Evolutionary conservation across 139 green algal species (phyloP).

Genomic region (Chlamydomonas sphaeroides): DNA sequence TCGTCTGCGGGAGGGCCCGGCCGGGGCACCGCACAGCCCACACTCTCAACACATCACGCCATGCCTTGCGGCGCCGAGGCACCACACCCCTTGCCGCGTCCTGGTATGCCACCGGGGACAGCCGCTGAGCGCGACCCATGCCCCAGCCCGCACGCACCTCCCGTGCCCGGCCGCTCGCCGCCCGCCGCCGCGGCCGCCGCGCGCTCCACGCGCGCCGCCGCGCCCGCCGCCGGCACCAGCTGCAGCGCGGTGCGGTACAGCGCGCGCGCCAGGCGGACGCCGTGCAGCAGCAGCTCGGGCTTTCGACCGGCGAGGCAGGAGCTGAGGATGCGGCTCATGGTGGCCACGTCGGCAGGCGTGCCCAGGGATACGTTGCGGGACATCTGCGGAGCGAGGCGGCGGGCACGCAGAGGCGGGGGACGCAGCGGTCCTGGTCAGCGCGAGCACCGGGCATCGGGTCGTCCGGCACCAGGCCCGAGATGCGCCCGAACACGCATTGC

Average conservation of each 20-base stretch:
- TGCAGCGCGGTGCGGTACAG: neutral
- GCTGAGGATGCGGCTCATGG: neutral
- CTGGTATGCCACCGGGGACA: no score
- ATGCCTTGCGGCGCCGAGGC: no score
- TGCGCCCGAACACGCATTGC: no score
- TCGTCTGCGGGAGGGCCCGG: neutral
- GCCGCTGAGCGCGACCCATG: no score
- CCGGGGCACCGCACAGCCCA: neutral
- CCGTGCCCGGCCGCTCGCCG: constrained; percentile 9
- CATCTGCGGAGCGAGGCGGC: constrained; percentile 11
- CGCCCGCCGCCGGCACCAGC: neutral
- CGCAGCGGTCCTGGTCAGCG: no score
- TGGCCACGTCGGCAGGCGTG: constrained; percentile 18
- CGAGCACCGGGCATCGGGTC: no score
- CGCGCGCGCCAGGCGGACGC: constrained; percentile 13
- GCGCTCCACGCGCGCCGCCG: neutral
- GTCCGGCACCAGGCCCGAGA: no score
- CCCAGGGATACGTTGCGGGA: constrained; percentile 15
- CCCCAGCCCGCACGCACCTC: no score
- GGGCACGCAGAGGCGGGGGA: no score
- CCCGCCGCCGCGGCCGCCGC: neutral
- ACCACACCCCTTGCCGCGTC: no score
- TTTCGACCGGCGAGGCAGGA: constrained; percentile 4
- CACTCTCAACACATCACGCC: neutral
- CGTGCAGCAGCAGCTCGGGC: constrained; percentile 38